Evolutionary conservation across 345 rosid genomes (phyloP), one percentile per base, ranked within the genome.

Genomic region (Salix udensis): DNA sequence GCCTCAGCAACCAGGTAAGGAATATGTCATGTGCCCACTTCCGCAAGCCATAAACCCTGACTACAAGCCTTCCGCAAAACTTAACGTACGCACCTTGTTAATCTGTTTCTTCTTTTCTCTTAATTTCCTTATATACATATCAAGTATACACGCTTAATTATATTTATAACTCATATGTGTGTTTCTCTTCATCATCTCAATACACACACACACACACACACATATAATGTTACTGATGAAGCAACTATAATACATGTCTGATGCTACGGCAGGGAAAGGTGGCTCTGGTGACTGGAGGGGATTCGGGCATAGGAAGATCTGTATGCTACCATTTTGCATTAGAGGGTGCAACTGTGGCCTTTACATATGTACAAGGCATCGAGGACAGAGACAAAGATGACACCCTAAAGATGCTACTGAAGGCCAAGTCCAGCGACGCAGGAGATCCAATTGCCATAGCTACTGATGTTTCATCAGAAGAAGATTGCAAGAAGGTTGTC

Each of bases 1-100:
- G 81, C 85, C 80, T 65, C 67, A 26, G 2, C 96, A 94, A 78
- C 97, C 93, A 36, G 93, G 94, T 40, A 84, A 81, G 68, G 88
- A 94, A 71, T 93, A 88, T 77, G 80, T 58, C 68, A 91, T 94
- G 96, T 80, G 85, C 1, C 96, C 96, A 15, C 62, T 71, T 76
- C 96, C 97, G 40, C 89, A 89, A 71, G 88, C 77, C 85, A 36
- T 79, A 1, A 78, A 42, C 60, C 52, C 85, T 2, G 83, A 92
- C 48, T 88, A 85, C 88, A 89, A 83, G 75, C 91, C 98, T 40
- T 89, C 94, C 21, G 74, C 86, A 76, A 89, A 85, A 84, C 97
- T 91, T 52, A 87, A 72, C 62, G 94, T 87, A 46, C 18, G 52
- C 14, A 12, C 18, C 1, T 42, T 42, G 46, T 11, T 14, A 4